Base-by-base conservation (phyloP, 148 eudicot genomes). In the Silene conica region DNA sequence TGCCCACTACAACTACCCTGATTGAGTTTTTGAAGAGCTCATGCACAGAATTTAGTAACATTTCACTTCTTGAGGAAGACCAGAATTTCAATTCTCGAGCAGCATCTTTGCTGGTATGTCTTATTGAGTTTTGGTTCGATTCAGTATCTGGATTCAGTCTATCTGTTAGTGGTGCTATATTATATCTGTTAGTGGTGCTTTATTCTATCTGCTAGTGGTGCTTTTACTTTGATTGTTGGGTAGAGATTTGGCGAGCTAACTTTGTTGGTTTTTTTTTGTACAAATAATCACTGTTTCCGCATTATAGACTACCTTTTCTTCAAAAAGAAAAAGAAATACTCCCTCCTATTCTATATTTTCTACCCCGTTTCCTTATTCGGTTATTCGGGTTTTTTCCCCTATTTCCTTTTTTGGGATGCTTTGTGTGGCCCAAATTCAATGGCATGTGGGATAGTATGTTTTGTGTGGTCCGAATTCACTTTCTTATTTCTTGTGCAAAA, bases 41-140 rank as follows among this genome's bases (percentile, higher is more conserved):
- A 21, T 50, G 78, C 76, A 79, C n/a, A 34, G 86, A 83, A 20
- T 77, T 80, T 83, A 76, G 83, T 8, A 85, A 87, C 66, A 76
- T 91, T 81, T 81, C 91, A 72, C 90, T 91, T 73, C 75, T 94
- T 61, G 97, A 94, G 78, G 96, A 86, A 80, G 88, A 88, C 82
- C 85, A 91, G 83, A 88, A 91, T 86, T 85, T 91, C 81, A 91
- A 94, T 80, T 80, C 82, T 41, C 89, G 98, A 75, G 88, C 96
- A 67, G 90, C 86, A 65, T 84, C 97, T 28, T 60, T 75, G 12
- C 65, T 72, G 77, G 80, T 76, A 80, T 54, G 77, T 80, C 23
- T 60, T 80, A 23, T 25, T 9, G 41, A 76, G 31, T 48, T 73
- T 73, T 61, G 65, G 15, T 26, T 59, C 45, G 19, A 38, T 61